Conservation (phyloP, 2,329 filamentous ascomycete species). For the Claviceps sp. region DNA sequence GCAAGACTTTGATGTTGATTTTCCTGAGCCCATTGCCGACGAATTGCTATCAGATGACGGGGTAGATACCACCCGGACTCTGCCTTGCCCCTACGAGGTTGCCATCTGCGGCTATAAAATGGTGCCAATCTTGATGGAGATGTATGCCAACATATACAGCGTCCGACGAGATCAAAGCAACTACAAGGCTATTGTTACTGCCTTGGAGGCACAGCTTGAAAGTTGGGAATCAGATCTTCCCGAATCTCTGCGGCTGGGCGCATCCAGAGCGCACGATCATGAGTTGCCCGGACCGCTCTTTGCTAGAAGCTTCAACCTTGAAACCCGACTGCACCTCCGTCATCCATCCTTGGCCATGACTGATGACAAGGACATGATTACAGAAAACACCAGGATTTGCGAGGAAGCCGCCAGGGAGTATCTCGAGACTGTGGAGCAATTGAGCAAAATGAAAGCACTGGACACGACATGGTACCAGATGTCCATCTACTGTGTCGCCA, state of each 20-base stretch:
- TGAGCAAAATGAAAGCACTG: constrained; percentile 52
- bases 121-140: constrained; percentile 53
- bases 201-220: constrained; percentile 50
- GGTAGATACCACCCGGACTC: constrained; percentile 37
- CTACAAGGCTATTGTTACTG: constrained; percentile 50
- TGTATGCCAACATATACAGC: constrained; percentile 66
- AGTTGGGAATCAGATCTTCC: constrained; percentile 54
- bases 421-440: constrained; percentile 42
- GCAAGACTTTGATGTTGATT: constrained; percentile 67
- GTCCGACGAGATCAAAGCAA: constrained; percentile 47
- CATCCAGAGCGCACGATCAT: constrained; percentile 24
- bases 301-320: constrained; percentile 38
- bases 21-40: constrained; percentile 60
- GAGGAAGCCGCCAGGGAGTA: constrained; percentile 52
- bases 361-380: constrained; percentile 38
- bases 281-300: constrained; percentile 41
- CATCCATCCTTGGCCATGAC: constrained; percentile 48
- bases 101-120: constrained; percentile 54
- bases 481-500: constrained; percentile 58
- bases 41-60: constrained; percentile 53
- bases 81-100: constrained; percentile 54
- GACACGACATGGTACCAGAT: constrained; percentile 70
- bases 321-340: constrained; percentile 45
- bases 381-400: constrained; percentile 52
- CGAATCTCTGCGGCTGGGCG: constrained; percentile 38